Evolutionary conservation across 225 moss, liverwort and hornwort species (phyloP), one percentile per base, ranked within the genome.

Genomic region (Thuidium tamariscinum): DNA sequence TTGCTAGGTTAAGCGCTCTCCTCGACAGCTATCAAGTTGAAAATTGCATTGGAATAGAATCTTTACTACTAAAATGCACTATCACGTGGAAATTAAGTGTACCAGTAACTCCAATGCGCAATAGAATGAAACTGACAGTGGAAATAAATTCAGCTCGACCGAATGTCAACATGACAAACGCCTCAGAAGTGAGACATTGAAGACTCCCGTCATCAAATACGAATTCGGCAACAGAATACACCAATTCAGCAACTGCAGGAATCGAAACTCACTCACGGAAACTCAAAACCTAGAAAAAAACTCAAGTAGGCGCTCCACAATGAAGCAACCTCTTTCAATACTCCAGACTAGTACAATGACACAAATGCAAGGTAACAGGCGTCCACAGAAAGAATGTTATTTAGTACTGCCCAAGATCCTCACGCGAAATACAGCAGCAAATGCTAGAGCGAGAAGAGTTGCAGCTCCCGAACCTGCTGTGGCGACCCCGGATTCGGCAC

Each of bases 401-500:
- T 64, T 30, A 56, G 3, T 48, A 36, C 46, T 32, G 37, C 4
- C 16, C 42, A n/a, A 51, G 34, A 81, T 54, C n/a, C 80, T 80
- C 51, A 16, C 34, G 21, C 39, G 22, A 59, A 59, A 71, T 59
- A 59, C n/a, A 83, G 19, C 2, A 79, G 37, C 2, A 84, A 72
- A 41, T 5, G 41, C 23, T 1, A 64, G 5, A 56, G 55, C 7
- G 25, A 73, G 68, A 30, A 69, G 61, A 86, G 76, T 69, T 56
- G 39, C 80, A 80, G 63, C 80, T 71, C 51, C 27, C 83, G 22
- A 83, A 97, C 95, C 95, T 95, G 88, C 90, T 93, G 56, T 87
- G 91, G 83, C 90, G 93, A 74, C 91, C 83, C 52, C 93, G 91
- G 69, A 92, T 91, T 79, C 85, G 88, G 89, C 96, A 96, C 19